A percentile compares a stretch with the other conserved stretches of the same genome.
phyloP scores from a whole-genome alignment of 2,329 filamentous ascomycete genomes.

The Rutstroemia sp. region DNA sequence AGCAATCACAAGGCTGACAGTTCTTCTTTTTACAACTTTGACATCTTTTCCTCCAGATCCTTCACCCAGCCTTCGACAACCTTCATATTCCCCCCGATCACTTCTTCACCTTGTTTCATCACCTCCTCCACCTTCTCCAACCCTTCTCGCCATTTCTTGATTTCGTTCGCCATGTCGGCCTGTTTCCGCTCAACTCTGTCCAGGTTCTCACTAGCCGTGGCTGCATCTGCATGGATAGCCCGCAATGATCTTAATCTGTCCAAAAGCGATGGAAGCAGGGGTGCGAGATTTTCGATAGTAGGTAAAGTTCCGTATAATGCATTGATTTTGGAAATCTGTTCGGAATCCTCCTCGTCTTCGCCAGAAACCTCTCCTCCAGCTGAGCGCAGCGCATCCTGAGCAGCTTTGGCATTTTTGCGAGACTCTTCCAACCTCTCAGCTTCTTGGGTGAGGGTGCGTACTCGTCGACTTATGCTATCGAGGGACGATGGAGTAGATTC shows the following conservation, averaged over 20 bases:
- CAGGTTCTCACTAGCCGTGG: slow-evolving; percentile 69
- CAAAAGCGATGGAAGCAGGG: slow-evolving; percentile 75
- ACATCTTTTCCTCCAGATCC: slow-evolving; percentile 72
- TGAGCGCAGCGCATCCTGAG: slow-evolving; percentile 49
- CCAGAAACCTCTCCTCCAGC: slow-evolving; percentile 31
- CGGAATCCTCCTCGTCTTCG: slow-evolving; percentile 48
- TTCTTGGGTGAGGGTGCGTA: slow-evolving; percentile 64
- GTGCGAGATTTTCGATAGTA: slow-evolving; percentile 79
- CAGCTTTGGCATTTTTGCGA: slow-evolving; percentile 52
- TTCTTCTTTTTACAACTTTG: slow-evolving; percentile 32
- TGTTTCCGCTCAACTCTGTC: slow-evolving; percentile 73
- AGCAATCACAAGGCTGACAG: background rate
- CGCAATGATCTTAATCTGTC: slow-evolving; percentile 79
- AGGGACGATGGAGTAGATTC: slow-evolving; percentile 65
- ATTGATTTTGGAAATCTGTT: slow-evolving; percentile 81
- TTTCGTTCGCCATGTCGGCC: slow-evolving; percentile 72
- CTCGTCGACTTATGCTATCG: slow-evolving; percentile 62
- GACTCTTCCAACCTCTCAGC: slow-evolving; percentile 64
- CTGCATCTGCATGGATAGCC: slow-evolving; percentile 80
- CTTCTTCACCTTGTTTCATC: slow-evolving; percentile 60
- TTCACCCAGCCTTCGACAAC: slow-evolving; percentile 86
- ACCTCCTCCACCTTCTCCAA: slow-evolving; percentile 71
- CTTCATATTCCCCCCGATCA: slow-evolving; percentile 72
- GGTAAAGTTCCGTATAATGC: slow-evolving; percentile 83
- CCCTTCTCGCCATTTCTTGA: slow-evolving; percentile 79